Conservation (phyloP, 257 asterid genomes). For the Petunia secreta region DNA sequence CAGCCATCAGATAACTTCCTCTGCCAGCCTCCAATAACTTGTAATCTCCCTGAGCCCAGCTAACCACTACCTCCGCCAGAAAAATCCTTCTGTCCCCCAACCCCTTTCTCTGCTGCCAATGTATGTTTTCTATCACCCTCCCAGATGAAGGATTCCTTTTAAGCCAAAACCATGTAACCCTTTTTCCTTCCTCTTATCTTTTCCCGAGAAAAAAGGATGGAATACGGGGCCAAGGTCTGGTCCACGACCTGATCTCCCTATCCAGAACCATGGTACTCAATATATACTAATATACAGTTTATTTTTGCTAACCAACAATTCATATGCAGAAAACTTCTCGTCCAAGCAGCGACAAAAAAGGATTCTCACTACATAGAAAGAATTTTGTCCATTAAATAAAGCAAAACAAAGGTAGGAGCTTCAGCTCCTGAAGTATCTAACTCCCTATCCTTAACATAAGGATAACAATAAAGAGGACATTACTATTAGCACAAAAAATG, state of each 20-base stretch:
- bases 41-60: neutral
- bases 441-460: neutral
- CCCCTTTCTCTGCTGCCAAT: neutral
- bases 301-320: neutral
- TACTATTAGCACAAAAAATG: neutral
- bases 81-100: neutral
- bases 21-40: neutral
- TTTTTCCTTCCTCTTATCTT: neutral
- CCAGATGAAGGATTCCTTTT: neutral
- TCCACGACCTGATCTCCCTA: neutral
- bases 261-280: neutral
- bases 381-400: conserved; percentile 1
- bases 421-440: neutral
- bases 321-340: neutral
- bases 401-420: neutral
- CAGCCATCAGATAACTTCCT: neutral
- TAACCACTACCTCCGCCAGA: neutral
- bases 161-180: no score
- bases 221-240: neutral
- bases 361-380: neutral
- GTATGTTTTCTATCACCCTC: neutral
- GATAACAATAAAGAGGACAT: conserved; percentile 11
- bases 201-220: neutral
- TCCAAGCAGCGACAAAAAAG: neutral
- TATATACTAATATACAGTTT: neutral